Evolutionary conservation across 345 rosid species (phyloP), one percentile per base, ranked within the genome.

Genomic region (Turnera subulata): DNA sequence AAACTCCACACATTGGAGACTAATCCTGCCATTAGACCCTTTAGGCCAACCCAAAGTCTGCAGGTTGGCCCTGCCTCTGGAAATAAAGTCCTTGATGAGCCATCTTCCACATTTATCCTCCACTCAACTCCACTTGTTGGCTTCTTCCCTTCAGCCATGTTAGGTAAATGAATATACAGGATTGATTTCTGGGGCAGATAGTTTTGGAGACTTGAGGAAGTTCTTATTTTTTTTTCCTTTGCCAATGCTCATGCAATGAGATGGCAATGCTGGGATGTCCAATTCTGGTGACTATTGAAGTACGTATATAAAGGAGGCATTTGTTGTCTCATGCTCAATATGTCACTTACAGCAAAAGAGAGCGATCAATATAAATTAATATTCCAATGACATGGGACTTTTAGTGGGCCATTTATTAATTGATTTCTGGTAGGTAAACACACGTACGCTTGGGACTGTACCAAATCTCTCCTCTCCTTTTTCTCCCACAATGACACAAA

Each of bases 81-180:
- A 46, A 61, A 77, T 63, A 83, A 45, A 9, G 32, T 51, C 75
- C 76, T 65, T 0, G 77, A 56, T 7, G 80, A 66, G 18, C 76
- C 80, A 63, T 78, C 72, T 62, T 14, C 55, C 51, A 80, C 65
- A 52, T 58, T 70, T 66, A 80, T 71, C 43, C 69, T 76, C 85
- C 83, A 80, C 21, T 83, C 82, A 26, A 74, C 21, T 21, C 58
- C 79, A 46, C 22, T 45, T 23, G 45, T 7, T 14, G 22, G 45
- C 22, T 65, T 55, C 71, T 72, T 68, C 25, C 59, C 58, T 2
- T 29, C 24, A 65, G 63, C 68, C 83, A 66, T 58, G 64, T 61
- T 29, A 19, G 52, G 14, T 9, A 11, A 2, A 21, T 19, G n/a
- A 16, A 10, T 49, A 22, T 43, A 40, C 21, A 49, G 15, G 48